Evolutionary conservation across 768 basidiomycete species (phyloP), one percentile per base, ranked within the genome.

Genomic region (Kwoniella dendrophila): DNA sequence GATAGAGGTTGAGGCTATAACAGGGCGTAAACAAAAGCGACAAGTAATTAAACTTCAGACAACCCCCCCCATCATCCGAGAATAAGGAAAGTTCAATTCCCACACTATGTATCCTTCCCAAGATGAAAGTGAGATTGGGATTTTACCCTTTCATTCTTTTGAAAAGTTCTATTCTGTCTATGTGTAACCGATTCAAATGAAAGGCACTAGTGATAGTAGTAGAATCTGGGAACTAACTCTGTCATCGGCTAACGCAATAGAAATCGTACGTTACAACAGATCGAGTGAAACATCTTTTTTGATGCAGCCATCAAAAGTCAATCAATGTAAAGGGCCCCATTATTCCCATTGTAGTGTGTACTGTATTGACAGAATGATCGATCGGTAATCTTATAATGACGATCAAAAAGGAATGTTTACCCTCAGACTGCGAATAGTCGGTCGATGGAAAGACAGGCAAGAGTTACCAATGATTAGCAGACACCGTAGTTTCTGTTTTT

Each of bases 121-220:
- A n/a, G n/a, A n/a, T n/a, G n/a, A n/a, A n/a, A n/a, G n/a, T n/a
- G 43, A 44, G n/a, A n/a, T n/a, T 44, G n/a, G 43, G 43, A 24
- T 44, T 44, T 44, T 44, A 44, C 43, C 43, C 43, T 33, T 34
- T 16, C 7, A 32, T 33, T 29, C n/a, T 14, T 18, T 26, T 29
- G 30, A 32, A 26, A 22, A 34, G 18, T 51, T 51, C 41, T n/a
- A 43, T 5, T 20, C 41, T 43, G 12, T 6, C 20, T 43, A 14
- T 11, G 30, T 32, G 18, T 6, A 51, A 34, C 26, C 49, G 49
- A 51, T 30, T 36, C 30, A 26, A 4, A 51, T 51, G 10, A 51
- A 43, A 51, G 49, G 49, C 49, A 51, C 49, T 51, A 51, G 49
- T 33, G n/a, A n/a, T n/a, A n/a, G n/a, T n/a, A n/a, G n/a, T n/a